Evolutionary conservation across 2,329 filamentous ascomycete genomes (phyloP).

Genomic region (Penicillium sp.): DNA sequence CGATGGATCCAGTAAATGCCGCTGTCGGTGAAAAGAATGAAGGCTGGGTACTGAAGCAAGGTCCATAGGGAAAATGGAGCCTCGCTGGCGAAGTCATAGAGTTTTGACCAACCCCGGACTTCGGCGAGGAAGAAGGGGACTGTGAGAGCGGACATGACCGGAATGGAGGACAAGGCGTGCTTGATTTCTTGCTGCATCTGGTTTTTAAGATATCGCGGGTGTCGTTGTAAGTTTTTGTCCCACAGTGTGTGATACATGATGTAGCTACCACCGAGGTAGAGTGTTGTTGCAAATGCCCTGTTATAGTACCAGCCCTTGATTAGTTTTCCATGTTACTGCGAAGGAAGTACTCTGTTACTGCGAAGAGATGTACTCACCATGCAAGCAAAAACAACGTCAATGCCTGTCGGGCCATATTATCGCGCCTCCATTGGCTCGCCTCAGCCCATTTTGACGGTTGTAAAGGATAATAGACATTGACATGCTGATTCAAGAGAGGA

Average conservation of each 20-base stretch:
- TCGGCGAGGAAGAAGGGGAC: conserved; percentile 75
- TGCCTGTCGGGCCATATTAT: conserved; percentile 27
- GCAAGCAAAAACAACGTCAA: conserved; percentile 28
- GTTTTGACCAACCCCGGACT: conserved; percentile 74
- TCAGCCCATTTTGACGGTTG: conserved; percentile 25
- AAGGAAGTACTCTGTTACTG: too few relatives aligned
- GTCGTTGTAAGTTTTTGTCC: conserved; percentile 78
- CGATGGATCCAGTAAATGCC: conserved; percentile 89
- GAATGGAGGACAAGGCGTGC: conserved; percentile 69
- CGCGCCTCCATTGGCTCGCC: conserved; percentile 28
- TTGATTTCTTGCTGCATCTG: conserved; percentile 79
- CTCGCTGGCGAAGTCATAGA: conserved; percentile 71
- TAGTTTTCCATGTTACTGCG: neutral
- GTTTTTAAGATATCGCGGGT: conserved; percentile 90
- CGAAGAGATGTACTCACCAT: conserved; percentile 27
- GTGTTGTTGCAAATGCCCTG: conserved; percentile 76
- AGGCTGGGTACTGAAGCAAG: conserved; percentile 75
- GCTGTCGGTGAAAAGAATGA: conserved; percentile 80
- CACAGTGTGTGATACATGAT: conserved; percentile 84
- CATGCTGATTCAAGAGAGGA: conserved; percentile 22
- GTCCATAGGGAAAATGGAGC: conserved; percentile 73
- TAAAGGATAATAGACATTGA: conserved; percentile 24
- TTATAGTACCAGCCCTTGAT: neutral
- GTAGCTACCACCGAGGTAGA: conserved; percentile 78
- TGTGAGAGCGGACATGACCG: conserved; percentile 74